These are phyloP conservation scores for Evernia prunastri DNA, from an alignment of 495 filamentous ascomycete species.

Conservation along the genomic window DNA sequence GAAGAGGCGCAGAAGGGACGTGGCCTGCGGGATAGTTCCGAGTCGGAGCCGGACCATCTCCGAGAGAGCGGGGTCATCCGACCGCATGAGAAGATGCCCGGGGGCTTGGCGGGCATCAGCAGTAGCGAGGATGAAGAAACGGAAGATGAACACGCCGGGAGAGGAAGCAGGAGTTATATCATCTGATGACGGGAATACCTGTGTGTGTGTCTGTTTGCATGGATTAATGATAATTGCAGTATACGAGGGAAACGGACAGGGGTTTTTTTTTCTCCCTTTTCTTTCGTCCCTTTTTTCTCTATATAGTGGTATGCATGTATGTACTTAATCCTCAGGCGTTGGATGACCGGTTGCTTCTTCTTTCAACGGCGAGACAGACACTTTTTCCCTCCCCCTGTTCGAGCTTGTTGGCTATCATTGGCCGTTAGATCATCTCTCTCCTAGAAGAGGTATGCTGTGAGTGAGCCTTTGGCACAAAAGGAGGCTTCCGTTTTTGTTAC, in stretches of 20 bases:
- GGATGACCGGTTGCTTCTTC: too few species aligned
- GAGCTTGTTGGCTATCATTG: too few species aligned
- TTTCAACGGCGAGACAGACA: too few species aligned
- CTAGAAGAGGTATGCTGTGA: too few species aligned
- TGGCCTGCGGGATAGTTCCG: constrained; percentile 9
- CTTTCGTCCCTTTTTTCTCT: neutral
- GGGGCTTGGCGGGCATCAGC: constrained; percentile 20
- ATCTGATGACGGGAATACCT: neutral
- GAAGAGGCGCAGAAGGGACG: constrained; percentile 39
- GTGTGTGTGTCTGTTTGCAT: neutral
- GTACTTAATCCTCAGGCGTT: too few species aligned
- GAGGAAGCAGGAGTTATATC: neutral
- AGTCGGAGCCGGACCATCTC: neutral
- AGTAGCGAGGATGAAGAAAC: constrained; percentile 12
- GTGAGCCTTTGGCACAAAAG: too few species aligned
- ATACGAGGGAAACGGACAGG: neutral
- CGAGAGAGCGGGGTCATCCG: constrained; percentile 16
- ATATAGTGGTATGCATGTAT: too few species aligned
- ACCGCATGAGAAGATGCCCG: constrained; percentile 25
- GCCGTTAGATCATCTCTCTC: too few species aligned
- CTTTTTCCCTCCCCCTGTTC: too few species aligned
- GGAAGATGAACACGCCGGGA: constrained; percentile 6
- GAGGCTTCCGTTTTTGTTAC: too few species aligned
- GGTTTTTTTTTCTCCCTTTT: too few species aligned
- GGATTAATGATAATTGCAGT: constrained; percentile 6